Evolutionary conservation across 306 rosid species (phyloP).

Genomic region (Senna tora): DNA sequence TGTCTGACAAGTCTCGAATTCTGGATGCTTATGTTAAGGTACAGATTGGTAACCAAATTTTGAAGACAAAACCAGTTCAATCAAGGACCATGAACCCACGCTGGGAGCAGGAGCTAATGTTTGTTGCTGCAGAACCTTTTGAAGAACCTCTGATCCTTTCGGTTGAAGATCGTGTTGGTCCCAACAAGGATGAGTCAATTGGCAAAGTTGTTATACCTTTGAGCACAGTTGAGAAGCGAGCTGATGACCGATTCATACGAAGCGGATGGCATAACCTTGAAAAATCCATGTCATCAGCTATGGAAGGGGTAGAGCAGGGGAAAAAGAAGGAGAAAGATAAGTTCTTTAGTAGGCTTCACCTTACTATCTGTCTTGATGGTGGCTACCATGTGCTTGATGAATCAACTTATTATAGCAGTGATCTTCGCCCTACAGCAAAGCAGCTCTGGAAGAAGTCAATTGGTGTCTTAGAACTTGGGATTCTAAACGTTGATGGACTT

Average conservation of each 20-base stretch:
- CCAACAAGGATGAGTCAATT: conserved; percentile 76
- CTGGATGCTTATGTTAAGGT: conserved; percentile 76
- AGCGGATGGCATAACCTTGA: conserved; percentile 64
- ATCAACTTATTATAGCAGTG: conserved; percentile 87
- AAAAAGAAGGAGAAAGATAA: conserved; percentile 57
- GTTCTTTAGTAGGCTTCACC: conserved; percentile 71
- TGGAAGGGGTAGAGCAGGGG: conserved; percentile 50
- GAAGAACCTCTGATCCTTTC: conserved; percentile 71
- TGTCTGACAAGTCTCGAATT: conserved; percentile 62
- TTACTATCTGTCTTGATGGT: conserved; percentile 73
- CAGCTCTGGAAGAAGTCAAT: conserved; percentile 78
- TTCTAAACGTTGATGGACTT: conserved; percentile 62
- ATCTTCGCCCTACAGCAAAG: conserved; percentile 76
- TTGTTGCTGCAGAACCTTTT: conserved; percentile 92
- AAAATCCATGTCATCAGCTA: conserved; percentile 70
- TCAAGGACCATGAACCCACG: conserved; percentile 51
- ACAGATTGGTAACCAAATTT: conserved; percentile 68
- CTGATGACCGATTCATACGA: conserved; percentile 55
- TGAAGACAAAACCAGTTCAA: conserved; percentile 63
- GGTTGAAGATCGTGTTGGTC: conserved; percentile 72
- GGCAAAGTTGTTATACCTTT: conserved; percentile 66
- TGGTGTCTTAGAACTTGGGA: conserved; percentile 87
- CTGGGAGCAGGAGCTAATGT: conserved; percentile 72
- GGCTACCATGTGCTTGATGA: conserved; percentile 96
- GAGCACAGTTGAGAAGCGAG: conserved; percentile 60